phyloP scores from a whole-genome alignment of 768 basidiomycete genomes.

The Mycena galopus region DNA sequence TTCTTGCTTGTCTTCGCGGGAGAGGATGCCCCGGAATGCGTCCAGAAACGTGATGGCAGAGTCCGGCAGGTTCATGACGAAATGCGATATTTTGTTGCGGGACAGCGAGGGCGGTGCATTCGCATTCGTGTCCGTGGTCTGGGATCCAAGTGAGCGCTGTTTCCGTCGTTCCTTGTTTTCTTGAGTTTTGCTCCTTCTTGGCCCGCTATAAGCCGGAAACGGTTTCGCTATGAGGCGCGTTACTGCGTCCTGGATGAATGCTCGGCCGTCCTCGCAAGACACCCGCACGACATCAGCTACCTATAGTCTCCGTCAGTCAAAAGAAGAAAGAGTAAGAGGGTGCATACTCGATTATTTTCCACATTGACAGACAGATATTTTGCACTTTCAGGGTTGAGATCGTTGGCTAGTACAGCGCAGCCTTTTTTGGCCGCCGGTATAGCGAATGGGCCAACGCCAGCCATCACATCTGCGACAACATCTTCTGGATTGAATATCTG shows the following conservation, averaged over 20 bases:
- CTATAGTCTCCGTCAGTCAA: slow-evolving; percentile 53
- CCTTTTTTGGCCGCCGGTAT: slow-evolving; percentile 94
- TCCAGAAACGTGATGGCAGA: slow-evolving; percentile 91
- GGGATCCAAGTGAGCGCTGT: slow-evolving; percentile 40
- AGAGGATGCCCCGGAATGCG: slow-evolving; percentile 84
- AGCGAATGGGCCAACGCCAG: slow-evolving; percentile 97
- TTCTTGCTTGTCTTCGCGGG: slow-evolving; percentile 49
- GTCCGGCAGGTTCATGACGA: slow-evolving; percentile 98
- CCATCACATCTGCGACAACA: slow-evolving; percentile 93
- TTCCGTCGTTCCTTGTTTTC: slow-evolving; percentile 56
- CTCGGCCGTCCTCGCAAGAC: slow-evolving; percentile 87
- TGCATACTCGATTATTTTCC: slow-evolving; percentile 78
- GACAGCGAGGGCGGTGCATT: slow-evolving; percentile 47
- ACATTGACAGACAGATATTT: slow-evolving; percentile 84
- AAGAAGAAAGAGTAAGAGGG: background rate
- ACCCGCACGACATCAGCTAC: slow-evolving; percentile 78
- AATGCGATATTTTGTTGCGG: slow-evolving; percentile 80
- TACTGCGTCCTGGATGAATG: slow-evolving; percentile 80
- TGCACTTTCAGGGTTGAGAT: slow-evolving; percentile 91
- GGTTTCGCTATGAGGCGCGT: slow-evolving; percentile 70
- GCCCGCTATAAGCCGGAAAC: slow-evolving; percentile 69
- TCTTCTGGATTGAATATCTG: slow-evolving; percentile 77
- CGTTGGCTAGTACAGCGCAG: slow-evolving; percentile 91
- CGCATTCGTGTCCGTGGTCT: slow-evolving; percentile 15
- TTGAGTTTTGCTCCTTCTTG: slow-evolving; percentile 61